A percentile compares a stretch with the other conserved stretches of the same genome.
These are phyloP conservation scores for Monilinia laxa DNA, from an alignment of 2,329 filamentous ascomycete genomes.

Conservation along the genomic window DNA sequence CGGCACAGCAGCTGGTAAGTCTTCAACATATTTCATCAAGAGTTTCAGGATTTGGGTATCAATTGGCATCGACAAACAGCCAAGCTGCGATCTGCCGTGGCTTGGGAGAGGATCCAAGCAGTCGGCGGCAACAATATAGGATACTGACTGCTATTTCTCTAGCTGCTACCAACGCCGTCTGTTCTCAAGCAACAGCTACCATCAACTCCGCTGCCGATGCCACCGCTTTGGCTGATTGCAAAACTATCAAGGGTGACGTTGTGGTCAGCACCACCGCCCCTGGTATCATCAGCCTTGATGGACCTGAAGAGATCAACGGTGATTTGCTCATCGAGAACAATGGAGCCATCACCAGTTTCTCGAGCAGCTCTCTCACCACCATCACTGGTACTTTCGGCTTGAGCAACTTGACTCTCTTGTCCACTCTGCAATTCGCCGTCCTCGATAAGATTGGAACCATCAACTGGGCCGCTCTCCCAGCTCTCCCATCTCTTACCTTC, in stretches of 20 bases:
- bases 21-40: background rate
- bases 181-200: constrained; percentile 38
- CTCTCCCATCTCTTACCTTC: constrained; percentile 60
- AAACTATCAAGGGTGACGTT: constrained; percentile 39
- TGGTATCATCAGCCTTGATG: constrained; percentile 56
- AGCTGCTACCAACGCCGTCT: constrained; percentile 27
- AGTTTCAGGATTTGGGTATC: background rate
- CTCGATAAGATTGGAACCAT: constrained; percentile 68
- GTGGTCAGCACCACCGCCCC: constrained; percentile 39
- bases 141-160: background rate
- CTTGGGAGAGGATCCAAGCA: background rate
- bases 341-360: constrained; percentile 63
- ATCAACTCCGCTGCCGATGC: constrained; percentile 39
- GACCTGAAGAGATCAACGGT: constrained; percentile 56
- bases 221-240: constrained; percentile 34
- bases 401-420: constrained; percentile 66
- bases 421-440: constrained; percentile 62
- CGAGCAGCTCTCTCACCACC: constrained; percentile 57
- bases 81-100: background rate
- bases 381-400: constrained; percentile 73
- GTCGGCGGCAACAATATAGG: too few species aligned
- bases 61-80: background rate
- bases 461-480: constrained; percentile 68
- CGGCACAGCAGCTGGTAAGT: constrained; percentile 21
- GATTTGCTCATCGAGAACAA: constrained; percentile 59